Percentiles rank a stretch among this genome's conserved stretches.
Evolutionary conservation across 2,329 filamentous ascomycete species (phyloP).

Genomic region (Penicillium sp.): DNA sequence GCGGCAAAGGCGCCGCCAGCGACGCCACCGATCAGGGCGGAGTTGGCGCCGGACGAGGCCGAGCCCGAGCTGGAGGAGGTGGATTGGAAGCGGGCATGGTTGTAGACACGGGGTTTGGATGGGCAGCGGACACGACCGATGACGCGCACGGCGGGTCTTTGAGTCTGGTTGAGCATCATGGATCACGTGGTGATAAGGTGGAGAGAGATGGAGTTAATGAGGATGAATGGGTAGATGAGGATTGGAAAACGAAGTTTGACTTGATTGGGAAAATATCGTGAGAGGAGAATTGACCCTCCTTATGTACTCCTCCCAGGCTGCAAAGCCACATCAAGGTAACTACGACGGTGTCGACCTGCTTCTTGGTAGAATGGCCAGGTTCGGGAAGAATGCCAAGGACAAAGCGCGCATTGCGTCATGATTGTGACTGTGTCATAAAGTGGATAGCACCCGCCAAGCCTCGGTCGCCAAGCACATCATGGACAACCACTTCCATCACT

Average conservation of each 20-base stretch:
- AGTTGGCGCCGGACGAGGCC: slow-evolving; percentile 23
- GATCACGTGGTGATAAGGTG: not conserved
- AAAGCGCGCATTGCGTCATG: not conserved
- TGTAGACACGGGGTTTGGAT: not conserved
- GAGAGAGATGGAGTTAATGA: not conserved
- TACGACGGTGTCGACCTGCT: not conserved
- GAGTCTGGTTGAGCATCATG: not conserved
- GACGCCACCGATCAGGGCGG: slow-evolving; percentile 49
- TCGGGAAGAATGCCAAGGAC: not conserved
- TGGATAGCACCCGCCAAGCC: not conserved
- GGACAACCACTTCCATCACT: not conserved
- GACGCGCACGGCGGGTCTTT: not conserved
- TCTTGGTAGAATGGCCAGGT: not conserved
- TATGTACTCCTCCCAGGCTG: not conserved
- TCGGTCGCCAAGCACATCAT: not conserved
- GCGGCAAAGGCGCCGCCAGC: slow-evolving; percentile 54
- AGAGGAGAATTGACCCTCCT: not conserved
- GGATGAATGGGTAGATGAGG: too few relatives aligned
- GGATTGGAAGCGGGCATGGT: slow-evolving; percentile 31
- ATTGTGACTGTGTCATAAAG: not conserved
- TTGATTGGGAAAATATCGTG: not conserved
- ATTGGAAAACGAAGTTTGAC: not conserved
- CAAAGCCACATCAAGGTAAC: not conserved
- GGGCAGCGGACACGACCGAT: slow-evolving; percentile 1
- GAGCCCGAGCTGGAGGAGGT: slow-evolving; percentile 26